Evolutionary conservation across 225 moss, liverwort and hornwort genomes (phyloP).

Genomic region (Marchantia polymorpha): DNA sequence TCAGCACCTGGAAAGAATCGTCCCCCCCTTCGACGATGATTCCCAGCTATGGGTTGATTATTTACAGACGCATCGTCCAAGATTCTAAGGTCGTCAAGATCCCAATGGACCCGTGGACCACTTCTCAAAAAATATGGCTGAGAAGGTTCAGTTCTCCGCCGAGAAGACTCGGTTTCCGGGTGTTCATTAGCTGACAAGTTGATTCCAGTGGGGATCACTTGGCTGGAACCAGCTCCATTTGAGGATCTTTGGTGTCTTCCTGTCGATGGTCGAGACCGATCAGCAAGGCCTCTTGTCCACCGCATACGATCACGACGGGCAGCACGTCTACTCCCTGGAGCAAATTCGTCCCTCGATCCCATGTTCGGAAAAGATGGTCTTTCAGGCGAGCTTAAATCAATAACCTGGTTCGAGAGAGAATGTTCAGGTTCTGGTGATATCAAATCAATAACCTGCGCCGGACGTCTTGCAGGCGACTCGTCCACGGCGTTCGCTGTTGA

Average conservation of each 20-base stretch:
- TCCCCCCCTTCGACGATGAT: neutral
- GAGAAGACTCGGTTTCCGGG: neutral
- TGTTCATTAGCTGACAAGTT: neutral
- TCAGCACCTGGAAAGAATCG: neutral
- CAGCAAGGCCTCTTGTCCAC: neutral
- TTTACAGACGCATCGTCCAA: neutral
- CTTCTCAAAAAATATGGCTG: neutral
- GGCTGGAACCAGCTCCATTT: conserved; percentile 25
- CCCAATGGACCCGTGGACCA: neutral
- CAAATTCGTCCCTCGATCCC: neutral
- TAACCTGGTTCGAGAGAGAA: neutral
- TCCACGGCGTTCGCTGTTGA: neutral
- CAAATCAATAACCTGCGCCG: conserved; percentile 14
- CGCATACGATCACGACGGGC: conserved; percentile 6
- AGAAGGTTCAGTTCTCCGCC: conserved; percentile 13
- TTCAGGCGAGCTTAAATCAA: conserved; percentile 21
- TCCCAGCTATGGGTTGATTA: neutral
- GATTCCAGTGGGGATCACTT: neutral
- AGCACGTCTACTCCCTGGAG: neutral
- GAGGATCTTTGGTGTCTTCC: conserved; percentile 5
- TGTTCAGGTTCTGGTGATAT: conserved; percentile 8
- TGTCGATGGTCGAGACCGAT: neutral
- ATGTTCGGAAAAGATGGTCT: neutral
- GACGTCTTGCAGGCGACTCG: neutral
- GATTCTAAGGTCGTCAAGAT: neutral